Evolutionary conservation across 495 filamentous ascomycete genomes (phyloP).

Genomic region (Hyphodiscus hymeniophilus): DNA sequence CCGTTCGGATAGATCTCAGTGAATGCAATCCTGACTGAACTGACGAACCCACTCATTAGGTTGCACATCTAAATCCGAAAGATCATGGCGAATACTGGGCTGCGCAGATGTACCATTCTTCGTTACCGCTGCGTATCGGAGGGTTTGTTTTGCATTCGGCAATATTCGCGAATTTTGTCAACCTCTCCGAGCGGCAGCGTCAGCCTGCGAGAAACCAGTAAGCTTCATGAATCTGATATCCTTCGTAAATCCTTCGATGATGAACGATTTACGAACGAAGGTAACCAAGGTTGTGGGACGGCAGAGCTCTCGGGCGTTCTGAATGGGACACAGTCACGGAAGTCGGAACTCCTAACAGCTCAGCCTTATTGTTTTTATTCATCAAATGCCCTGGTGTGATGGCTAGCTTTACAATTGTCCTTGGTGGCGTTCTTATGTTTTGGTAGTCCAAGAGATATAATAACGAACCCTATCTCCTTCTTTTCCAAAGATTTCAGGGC

Average conservation of each 20-base stretch:
- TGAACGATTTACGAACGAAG: conserved; percentile 43
- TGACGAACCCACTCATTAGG: conserved; percentile 42
- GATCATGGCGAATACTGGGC: background rate
- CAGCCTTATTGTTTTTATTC: no score
- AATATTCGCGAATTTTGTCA: conserved; percentile 33
- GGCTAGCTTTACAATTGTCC: no score
- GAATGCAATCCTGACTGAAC: conserved; percentile 42
- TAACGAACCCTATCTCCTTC: no score
- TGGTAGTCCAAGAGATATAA: no score
- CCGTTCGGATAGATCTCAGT: conserved; percentile 42
- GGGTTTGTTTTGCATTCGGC: no score
- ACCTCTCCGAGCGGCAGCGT: conserved; percentile 40
- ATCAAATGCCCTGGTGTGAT: no score
- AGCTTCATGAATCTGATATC: conserved; percentile 47
- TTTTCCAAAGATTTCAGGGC: no score
- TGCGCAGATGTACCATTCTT: no score
- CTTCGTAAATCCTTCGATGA: conserved; percentile 36
- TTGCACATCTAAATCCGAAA: conserved; percentile 11
- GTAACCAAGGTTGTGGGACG: conserved; percentile 39
- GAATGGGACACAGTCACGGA: conserved; percentile 61
- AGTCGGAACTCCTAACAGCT: conserved; percentile 25
- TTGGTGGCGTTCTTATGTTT: no score
- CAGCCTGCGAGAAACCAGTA: conserved; percentile 37
- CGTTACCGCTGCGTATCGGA: no score
- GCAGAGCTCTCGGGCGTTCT: conserved; percentile 40